Conservation (phyloP, 2,329 filamentous ascomycete species). For the Clathrospora elynae region DNA sequence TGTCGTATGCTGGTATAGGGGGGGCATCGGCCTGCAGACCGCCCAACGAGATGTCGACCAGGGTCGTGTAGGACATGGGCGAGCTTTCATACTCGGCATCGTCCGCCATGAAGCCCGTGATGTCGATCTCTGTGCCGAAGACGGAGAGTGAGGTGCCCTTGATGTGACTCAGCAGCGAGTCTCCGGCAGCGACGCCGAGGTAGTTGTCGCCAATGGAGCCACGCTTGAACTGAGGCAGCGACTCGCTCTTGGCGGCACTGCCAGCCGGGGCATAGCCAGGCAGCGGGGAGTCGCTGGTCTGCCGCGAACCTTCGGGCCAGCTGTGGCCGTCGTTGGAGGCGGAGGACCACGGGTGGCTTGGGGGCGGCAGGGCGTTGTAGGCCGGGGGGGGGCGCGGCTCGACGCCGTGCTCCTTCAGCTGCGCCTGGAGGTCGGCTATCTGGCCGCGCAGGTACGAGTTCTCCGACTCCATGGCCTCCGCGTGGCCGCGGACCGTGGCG, state of each 20-base stretch:
- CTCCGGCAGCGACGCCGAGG: conserved; percentile 67
- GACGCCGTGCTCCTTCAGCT: conserved; percentile 65
- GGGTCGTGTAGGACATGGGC: conserved; percentile 71
- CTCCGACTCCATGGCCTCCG: conserved; percentile 76
- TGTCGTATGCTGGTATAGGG: conserved; percentile 65
- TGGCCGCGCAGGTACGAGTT: conserved; percentile 69
- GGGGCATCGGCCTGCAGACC: conserved; percentile 58
- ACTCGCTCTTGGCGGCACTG: conserved; percentile 21
- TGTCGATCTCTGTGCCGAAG: conserved; percentile 78
- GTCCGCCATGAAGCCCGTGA: conserved; percentile 70
- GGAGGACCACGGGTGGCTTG: conserved; percentile 26
- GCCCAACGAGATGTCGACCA: conserved; percentile 68
- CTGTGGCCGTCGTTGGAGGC: conserved; percentile 22
- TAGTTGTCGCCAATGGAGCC: conserved; percentile 64
- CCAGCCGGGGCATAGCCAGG: conserved; percentile 33
- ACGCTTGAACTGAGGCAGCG: conserved; percentile 55
- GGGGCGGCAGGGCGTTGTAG: conserved; percentile 37
- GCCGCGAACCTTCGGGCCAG: conserved; percentile 31
- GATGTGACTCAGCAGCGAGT: conserved; percentile 71
- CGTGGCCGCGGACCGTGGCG: conserved; percentile 77
- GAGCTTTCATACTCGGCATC: conserved; percentile 64
- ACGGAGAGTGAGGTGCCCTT: conserved; percentile 78
- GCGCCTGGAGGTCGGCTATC: conserved; percentile 70
- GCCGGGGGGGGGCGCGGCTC: conserved; percentile 59
- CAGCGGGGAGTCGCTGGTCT: conserved; percentile 32